Percentiles rank a stretch among this genome's conserved stretches.
Conservation (phyloP, 2,329 filamentous ascomycete species). For the Triangularia verruculosa region DNA sequence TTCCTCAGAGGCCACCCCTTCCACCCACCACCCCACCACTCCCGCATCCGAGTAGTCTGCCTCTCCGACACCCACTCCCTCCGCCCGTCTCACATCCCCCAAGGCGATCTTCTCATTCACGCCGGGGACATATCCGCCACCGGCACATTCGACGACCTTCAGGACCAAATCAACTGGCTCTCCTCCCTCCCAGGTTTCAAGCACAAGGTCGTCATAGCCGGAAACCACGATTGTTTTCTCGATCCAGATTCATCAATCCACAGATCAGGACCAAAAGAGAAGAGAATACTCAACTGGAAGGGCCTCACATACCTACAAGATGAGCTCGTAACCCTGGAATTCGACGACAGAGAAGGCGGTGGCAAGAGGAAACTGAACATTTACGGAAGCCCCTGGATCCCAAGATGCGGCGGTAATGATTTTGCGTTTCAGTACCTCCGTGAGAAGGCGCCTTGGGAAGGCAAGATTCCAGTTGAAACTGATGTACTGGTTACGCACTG, state of each 20-base stretch:
- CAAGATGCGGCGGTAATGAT: slow-evolving; percentile 33
- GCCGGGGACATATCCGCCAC: slow-evolving; percentile 82
- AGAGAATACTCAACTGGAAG: background rate
- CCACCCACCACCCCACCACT: slow-evolving; percentile 51
- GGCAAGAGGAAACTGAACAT: slow-evolving; percentile 58
- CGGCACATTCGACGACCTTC: slow-evolving; percentile 70
- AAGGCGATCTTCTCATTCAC: slow-evolving; percentile 68
- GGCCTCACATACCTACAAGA: slow-evolving; percentile 47
- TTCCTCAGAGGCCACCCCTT: slow-evolving; percentile 66
- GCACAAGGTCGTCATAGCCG: slow-evolving; percentile 74
- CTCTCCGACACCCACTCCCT: slow-evolving; percentile 84
- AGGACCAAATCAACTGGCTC: slow-evolving; percentile 83
- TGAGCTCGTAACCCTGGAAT: slow-evolving; percentile 59
- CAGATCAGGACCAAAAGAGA: background rate
- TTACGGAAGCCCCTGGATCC: slow-evolving; percentile 74
- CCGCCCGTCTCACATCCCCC: slow-evolving; percentile 49
- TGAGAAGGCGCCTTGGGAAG: slow-evolving; percentile 66
- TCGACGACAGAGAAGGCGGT: slow-evolving; percentile 42
- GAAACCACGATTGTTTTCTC: background rate
- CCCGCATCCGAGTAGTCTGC: slow-evolving; percentile 73
- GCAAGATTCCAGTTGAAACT: slow-evolving; percentile 65
- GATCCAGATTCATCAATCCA: background rate
- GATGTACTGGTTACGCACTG: slow-evolving; percentile 81
- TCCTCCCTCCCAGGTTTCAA: slow-evolving; percentile 47
- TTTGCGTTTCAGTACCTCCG: slow-evolving; percentile 75